phyloP scores from a whole-genome alignment of 768 basidiomycete genomes.

The Mycena pura region DNA sequence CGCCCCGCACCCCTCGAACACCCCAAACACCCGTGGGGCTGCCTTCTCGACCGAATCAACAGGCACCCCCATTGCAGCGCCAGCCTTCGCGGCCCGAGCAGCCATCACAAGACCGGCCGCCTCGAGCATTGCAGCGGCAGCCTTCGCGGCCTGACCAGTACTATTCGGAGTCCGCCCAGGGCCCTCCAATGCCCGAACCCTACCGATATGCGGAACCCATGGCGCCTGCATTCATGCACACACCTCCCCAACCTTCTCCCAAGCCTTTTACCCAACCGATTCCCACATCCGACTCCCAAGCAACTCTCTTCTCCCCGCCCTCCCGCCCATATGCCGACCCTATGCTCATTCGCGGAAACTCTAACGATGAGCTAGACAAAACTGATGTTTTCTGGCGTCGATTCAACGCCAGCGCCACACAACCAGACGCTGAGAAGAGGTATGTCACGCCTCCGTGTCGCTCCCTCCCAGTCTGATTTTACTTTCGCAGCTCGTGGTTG shows the following conservation, averaged over 20 bases:
- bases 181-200: background rate
- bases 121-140: slow-evolving; percentile 1
- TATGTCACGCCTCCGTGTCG: background rate
- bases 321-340: background rate
- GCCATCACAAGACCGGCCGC: background rate
- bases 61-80: background rate
- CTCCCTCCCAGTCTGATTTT: background rate
- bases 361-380: slow-evolving; percentile 24
- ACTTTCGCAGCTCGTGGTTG: slow-evolving; percentile 18
- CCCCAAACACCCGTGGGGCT: too few species aligned
- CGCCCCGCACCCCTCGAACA: background rate
- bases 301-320: background rate
- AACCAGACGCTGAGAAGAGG: slow-evolving; percentile 22
- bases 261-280: background rate
- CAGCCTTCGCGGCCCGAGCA: slow-evolving; percentile 16
- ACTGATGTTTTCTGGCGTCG: slow-evolving; percentile 23
- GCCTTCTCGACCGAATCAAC: slow-evolving; percentile 5
- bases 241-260: background rate
- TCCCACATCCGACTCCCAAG: slow-evolving; percentile 9
- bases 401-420: slow-evolving; percentile 20
- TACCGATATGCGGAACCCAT: slow-evolving; percentile 5
- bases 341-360: slow-evolving; percentile 23
- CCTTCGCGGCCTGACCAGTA: slow-evolving; percentile 18
- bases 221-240: slow-evolving; percentile 4
- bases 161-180: too few species aligned